These are phyloP conservation scores for Aspergillus indologenus DNA, from an alignment of 495 filamentous ascomycete genomes.

Conservation along the genomic window DNA sequence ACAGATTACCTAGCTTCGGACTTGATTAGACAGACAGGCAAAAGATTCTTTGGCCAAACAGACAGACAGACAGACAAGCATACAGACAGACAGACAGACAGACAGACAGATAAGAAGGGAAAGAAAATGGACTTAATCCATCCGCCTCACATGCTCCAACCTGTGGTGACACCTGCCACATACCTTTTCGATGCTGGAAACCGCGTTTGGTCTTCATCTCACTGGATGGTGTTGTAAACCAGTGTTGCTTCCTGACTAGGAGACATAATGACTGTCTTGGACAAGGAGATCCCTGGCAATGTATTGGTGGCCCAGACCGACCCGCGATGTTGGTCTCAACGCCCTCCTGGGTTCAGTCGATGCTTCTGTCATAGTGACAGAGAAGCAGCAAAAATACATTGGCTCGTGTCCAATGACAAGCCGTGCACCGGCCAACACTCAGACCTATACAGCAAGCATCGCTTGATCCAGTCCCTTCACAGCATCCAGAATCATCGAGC, in stretches of 20 bases:
- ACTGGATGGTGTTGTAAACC: slow-evolving; percentile 39
- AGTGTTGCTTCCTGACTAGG: slow-evolving; percentile 27
- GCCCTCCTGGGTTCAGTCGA: background rate
- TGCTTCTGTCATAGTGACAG: background rate
- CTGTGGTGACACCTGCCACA: slow-evolving; percentile 22
- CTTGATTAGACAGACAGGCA: slow-evolving; percentile 45
- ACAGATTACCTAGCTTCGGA: slow-evolving; percentile 47
- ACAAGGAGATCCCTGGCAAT: slow-evolving; percentile 8
- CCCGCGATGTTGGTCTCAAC: background rate
- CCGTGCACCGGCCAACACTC: background rate
- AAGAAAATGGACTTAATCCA: slow-evolving; percentile 41
- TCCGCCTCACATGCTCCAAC: slow-evolving; percentile 36
- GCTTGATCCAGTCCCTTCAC: background rate
- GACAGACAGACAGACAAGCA: slow-evolving; percentile 23
- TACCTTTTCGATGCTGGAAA: slow-evolving; percentile 17
- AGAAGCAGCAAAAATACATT: background rate
- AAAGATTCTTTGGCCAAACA: slow-evolving; percentile 30
- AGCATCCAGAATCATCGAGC: background rate
- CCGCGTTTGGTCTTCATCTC: slow-evolving; percentile 19
- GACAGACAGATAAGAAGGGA: slow-evolving; percentile 29
- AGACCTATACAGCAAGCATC: background rate
- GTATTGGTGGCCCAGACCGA: slow-evolving; percentile 16
- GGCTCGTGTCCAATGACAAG: background rate
- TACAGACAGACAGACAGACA: slow-evolving; percentile 36
- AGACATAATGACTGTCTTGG: slow-evolving; percentile 11